A percentile compares a stretch with the other conserved stretches of the same genome.
phyloP scores from a whole-genome alignment of 306 rosid species.

The Cucurbita argyrosperma region DNA sequence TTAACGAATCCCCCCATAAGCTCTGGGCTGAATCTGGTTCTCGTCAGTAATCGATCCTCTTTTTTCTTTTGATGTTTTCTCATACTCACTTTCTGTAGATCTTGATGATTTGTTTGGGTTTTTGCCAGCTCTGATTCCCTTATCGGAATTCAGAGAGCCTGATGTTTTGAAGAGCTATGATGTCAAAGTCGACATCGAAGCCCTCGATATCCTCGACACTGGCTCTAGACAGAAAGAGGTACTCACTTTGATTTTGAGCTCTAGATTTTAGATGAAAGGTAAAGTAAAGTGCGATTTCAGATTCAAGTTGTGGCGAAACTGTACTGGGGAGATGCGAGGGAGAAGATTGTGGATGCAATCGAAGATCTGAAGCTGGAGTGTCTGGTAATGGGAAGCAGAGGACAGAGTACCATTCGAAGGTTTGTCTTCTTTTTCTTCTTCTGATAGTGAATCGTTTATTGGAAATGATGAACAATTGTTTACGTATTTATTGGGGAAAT shows the following conservation, averaged over 20 bases:
- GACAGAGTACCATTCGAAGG: conserved; percentile 59
- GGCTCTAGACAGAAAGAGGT: conserved; percentile 68
- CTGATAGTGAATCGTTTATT: background rate
- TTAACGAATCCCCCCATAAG: conserved; percentile 27
- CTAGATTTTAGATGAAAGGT: background rate
- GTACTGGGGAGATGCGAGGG: conserved; percentile 93
- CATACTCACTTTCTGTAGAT: background rate
- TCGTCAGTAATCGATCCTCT: conserved; percentile 29
- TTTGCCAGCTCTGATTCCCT: conserved; percentile 59
- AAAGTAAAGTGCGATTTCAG: conserved; percentile 17
- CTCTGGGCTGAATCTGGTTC: conserved; percentile 52
- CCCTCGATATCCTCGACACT: conserved; percentile 59
- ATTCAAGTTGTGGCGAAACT: conserved; percentile 41
- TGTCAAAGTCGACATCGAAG: conserved; percentile 45
- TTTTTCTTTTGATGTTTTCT: background rate
- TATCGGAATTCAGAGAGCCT: conserved; percentile 43
- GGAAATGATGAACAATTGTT: background rate
- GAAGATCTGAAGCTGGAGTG: conserved; percentile 73
- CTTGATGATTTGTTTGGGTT: background rate
- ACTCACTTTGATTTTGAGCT: background rate
- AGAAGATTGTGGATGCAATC: conserved; percentile 57
- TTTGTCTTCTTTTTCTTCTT: background rate
- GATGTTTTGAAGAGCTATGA: conserved; percentile 36
- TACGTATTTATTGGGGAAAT: background rate
- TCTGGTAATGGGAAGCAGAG: conserved; percentile 92